Evolutionary conservation across 1,284 basidiomycete species (phyloP), one percentile per base, ranked within the genome.

Genomic region (Termitomyces sp.): DNA sequence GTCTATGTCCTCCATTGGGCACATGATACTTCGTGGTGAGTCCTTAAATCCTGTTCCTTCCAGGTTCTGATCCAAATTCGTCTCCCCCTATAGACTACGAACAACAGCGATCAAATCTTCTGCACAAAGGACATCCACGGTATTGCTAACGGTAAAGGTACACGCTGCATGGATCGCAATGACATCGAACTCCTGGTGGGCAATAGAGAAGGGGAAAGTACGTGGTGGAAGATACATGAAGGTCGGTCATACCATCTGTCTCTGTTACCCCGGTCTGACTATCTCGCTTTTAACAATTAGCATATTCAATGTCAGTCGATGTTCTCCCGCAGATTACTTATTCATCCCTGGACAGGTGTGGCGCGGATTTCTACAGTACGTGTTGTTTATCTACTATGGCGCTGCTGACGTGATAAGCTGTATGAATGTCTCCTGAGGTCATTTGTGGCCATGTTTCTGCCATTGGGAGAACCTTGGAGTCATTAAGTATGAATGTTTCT

Each of bases 401-500:
- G 33, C 19, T 40, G 9, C 33, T 40, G 50, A 62, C 52, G 58
- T 60, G 24, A 44, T 49, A 26, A 19, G 39, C 34, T 39, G 51
- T 39, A 54, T 43, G 70, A 88, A 90, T 92, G 92, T 94, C 92
- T 9, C 93, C 94, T 31, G 96, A 98, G 69, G 95, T 98, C 40
- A 92, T 99, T 63, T 83, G 94, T 65, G 88, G 89, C 17, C 87
- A 90, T 66, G 95, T 94, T 24, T 89, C 34, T 97, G 93, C 68
- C 95, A 98, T 68, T 98, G 94, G 94, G 98, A 96, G 95, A 94
- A 91, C 68, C 79, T 98, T 47, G 94, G 94, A 21, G 89, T 96
- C 52, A 96, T 97, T 67, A 87, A 93, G 82, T 92, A 86, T 64
- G 91, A 94, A 70, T 93, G 90, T 67, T 74, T 94, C 65, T 94